Evolutionary conservation across 1,139 yeast species (phyloP), one percentile per base, ranked within the genome.

Genomic region (Diutina catenulata): DNA sequence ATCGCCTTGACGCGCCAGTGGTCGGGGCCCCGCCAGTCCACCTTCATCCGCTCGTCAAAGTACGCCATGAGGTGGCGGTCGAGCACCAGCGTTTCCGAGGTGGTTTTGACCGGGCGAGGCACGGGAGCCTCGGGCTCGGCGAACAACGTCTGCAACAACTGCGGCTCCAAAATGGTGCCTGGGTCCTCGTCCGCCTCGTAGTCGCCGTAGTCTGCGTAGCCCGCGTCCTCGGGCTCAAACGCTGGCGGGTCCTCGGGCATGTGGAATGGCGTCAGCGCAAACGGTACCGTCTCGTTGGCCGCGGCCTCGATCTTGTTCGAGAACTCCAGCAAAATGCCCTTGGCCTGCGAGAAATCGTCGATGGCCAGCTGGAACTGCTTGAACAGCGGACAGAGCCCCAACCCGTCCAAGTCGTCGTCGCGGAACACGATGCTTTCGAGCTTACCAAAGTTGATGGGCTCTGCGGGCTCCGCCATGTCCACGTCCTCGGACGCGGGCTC

Each of bases 1-100:
- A 81, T 62, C 21, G 76, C 74, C 33, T 72, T 62, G 9, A 88
- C 83, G 56, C 81, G 82, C 97, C 97, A 91, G 56, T 86, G 93
- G 45, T 84, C 93, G 5, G 95, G 91, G 7, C 95, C 95, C 33
- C 94, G 72, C 95, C 95, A 86, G 52, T 75, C 79, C 36, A 72
- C 68, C 44, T 68, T 75, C 59, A 83, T 60, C 14, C 74, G 69
- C 43, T 74, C 77, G 51, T 84, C 94, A 54, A 84, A 83, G 52
- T 82, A 82, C 1, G 84, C 77, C 77, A 86, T 76, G 39, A 84
- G 63, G 47, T 80, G 86, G 41, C 69, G 68, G 47, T 78, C 86
- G 45, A 74, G 56, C n/a, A 74, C 64, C 38, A 62, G n/a, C n/a
- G n/a, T n/a, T n/a, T n/a, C n/a, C n/a, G n/a, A n/a, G n/a, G n/a